These are phyloP conservation scores for Pseudogymnoascus destructans DNA, from an alignment of 2,329 filamentous ascomycete genomes.

Conservation along the genomic window DNA sequence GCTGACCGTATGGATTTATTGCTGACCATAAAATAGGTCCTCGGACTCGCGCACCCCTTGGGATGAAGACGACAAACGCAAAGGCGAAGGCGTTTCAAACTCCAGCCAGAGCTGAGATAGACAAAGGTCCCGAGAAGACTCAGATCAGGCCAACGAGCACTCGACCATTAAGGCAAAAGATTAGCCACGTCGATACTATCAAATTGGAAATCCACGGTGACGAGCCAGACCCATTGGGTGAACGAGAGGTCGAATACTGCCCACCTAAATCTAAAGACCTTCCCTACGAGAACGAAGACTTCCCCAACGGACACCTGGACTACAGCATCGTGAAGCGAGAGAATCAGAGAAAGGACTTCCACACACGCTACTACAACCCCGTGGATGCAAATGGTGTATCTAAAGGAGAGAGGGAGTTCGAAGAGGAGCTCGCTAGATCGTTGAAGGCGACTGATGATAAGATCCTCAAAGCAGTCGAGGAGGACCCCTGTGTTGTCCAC, in stretches of 20 bases:
- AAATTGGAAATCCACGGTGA: constrained; percentile 52
- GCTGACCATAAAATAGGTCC: constrained; percentile 24
- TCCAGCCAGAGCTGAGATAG: constrained; percentile 46
- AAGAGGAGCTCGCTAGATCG: constrained; percentile 30
- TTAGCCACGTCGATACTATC: constrained; percentile 38
- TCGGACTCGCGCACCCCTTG: constrained; percentile 65
- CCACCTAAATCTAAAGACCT: constrained; percentile 58
- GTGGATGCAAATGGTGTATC: constrained; percentile 56
- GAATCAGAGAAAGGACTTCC: constrained; percentile 49
- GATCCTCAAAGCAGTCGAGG: constrained; percentile 53
- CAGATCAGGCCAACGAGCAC: constrained; percentile 44
- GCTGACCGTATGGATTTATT: constrained; percentile 9
- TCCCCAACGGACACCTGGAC: constrained; percentile 43
- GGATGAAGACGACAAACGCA: constrained; percentile 92
- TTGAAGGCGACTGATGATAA: constrained; percentile 49
- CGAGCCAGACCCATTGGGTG: constrained; percentile 36
- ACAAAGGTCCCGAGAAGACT: constrained; percentile 49
- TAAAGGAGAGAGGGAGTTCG: constrained; percentile 45
- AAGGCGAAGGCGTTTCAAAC: constrained; percentile 60
- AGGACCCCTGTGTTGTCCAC: constrained; percentile 45
- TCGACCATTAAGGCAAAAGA: constrained; percentile 45
- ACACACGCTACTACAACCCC: constrained; percentile 45
- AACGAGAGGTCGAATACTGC: constrained; percentile 80
- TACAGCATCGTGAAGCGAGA: constrained; percentile 44
- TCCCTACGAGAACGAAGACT: constrained; percentile 56